phyloP scores from a whole-genome alignment of 169 alveolate genomes.

The Eimeria maxima region DNA sequence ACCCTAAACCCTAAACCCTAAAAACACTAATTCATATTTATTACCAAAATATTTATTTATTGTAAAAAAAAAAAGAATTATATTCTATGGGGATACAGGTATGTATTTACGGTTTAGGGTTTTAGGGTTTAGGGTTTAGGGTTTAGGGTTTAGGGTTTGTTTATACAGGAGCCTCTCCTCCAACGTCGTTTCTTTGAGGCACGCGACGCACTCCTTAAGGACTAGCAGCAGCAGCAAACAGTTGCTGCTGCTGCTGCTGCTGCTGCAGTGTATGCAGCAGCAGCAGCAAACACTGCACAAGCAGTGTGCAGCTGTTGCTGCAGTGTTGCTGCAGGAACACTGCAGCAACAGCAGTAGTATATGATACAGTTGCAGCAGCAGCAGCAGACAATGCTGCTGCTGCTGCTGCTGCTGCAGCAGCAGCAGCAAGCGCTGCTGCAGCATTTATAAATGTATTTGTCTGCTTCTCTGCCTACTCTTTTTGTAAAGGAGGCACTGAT shows the following conservation, averaged over 20 bases:
- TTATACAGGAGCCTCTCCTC: no score
- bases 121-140: neutral
- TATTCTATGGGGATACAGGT: no score
- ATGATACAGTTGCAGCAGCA: neutral
- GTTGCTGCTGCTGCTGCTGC: slow-evolving; percentile 14
- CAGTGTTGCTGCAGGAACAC: neutral
- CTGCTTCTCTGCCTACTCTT: no score
- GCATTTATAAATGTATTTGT: neutral
- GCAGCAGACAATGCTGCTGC: neutral
- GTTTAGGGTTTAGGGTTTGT: neutral
- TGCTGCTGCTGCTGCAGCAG: slow-evolving; percentile 21
- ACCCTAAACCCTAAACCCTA: slow-evolving; percentile 20
- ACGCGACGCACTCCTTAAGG: neutral
- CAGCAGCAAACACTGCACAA: neutral
- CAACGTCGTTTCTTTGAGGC: no score
- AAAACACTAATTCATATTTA: neutral
- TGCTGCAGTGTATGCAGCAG: neutral
- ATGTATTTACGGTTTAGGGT: neutral
- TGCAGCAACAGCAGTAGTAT: neutral
- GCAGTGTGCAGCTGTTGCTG: no score
- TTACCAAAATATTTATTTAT: no score
- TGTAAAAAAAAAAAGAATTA: no score
- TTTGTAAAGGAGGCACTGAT: no score
- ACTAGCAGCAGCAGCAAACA: neutral
- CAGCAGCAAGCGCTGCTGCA: neutral